Base-by-base conservation (phyloP, 208 protist genomes). In the Leishmania arabica region DNA sequence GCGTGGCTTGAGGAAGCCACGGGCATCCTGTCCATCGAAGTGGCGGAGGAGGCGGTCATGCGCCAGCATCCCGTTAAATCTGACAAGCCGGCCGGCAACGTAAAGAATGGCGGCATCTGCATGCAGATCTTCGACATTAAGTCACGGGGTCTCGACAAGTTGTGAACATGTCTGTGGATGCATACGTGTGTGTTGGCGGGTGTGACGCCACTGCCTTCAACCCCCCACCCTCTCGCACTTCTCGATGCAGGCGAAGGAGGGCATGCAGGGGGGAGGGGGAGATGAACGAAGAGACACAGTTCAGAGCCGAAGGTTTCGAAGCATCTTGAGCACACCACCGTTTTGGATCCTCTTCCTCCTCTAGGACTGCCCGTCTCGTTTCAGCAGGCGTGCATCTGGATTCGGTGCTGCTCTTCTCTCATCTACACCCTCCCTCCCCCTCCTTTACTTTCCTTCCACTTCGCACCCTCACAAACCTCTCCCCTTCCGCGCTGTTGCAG, bases 111-210 rank as follows among this genome's bases (percentile, higher is more conserved):
- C n/a, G 92, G 83, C 27, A 88, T 97, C 73, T 96, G 90, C 69
- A 96, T 97, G 95, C 92, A 97, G 82, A 91, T 97, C 56, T 88
- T 89, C 47, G 91, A 97, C 82, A 97, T 97, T 71, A 96, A 95
- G 73, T 69, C 78, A 40, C 86, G 88, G 45, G 90, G 91, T 1
- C 73, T 95, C 15, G 87, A 91, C 64, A 81, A 88, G 73, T 69
- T 88, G 56, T 85, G 45, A 70, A 21, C 45, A 45, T 17, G 68
- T 34, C 42, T 31, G 1, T 51, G 24, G n/a, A 8, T n/a, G 45
- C 24, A 7, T n/a, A 34, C 42, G 24, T 34, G 42, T n/a, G 37
- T 72, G 19, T n/a, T 49, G 24, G 17, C 68, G 42, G 17, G 21
- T 51, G 21, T 47, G 68, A 42, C 40, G 13, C 37, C 68, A 34